Evolutionary conservation across 257 asterid genomes (phyloP), one percentile per base, ranked within the genome.

Genomic region (Linderniella brevidens): DNA sequence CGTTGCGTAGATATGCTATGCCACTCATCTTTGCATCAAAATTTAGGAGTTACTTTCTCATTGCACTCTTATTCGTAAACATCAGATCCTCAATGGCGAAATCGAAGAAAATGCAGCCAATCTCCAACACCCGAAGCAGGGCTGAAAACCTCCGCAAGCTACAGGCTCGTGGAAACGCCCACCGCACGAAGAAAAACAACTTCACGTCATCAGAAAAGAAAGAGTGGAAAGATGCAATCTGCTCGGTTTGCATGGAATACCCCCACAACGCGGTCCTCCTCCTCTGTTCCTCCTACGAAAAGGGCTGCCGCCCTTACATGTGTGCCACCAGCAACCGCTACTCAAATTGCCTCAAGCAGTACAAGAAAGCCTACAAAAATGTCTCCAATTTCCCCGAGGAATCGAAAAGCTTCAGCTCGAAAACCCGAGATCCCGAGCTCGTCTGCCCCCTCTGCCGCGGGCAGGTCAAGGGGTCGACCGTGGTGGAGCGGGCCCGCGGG

Each of bases 221-320:
- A 56, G 68, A 70, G 39, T 67, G 71, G 76, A 57, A 64, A 44
- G 68, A 60, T 15, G 73, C 75, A 36, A 61, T 65, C 20, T 76
- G 86, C 54, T 53, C 86, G 0, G 80, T 76, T 25, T 76, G 85
- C 64, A 47, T 72, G 76, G 86, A 72, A 49, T 61, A 47, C 43
- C 86, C 86, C n/a, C 86, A 76, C 61, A 73, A 76, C 49, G 86
- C 81, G 1, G 86, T 76, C 48, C 71, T 70, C 41, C 57, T 72
- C 45, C 73, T 72, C 45, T 72, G 81, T 59, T 72, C 86, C 13
- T 76, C 86, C 3, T 69, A 66, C 39, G 69, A 67, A 54, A 69
- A 69, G 54, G 80, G 80, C 17, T 76, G 85, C 58, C 80, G 78
- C 42, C 73, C 85, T 19, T 76, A 68, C 56, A 76, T 72, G 76